These are phyloP conservation scores for Neurospora sp. DNA, from an alignment of 495 filamentous ascomycete genomes.

Conservation along the genomic window DNA sequence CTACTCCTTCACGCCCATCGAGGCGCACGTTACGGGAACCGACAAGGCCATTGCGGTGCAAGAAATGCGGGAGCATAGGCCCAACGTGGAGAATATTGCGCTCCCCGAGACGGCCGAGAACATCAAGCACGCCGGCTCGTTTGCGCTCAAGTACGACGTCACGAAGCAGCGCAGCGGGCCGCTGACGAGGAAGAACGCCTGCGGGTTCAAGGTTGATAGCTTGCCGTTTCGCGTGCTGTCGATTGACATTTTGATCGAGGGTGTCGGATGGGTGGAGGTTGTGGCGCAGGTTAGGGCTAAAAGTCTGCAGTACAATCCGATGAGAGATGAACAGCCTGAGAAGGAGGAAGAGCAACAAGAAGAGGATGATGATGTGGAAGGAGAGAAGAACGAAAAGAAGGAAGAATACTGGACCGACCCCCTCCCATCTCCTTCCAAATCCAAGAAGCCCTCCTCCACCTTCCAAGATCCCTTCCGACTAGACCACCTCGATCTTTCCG, in stretches of 20 bases:
- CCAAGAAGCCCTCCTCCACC: background rate
- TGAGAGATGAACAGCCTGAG: background rate
- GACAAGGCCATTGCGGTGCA: slow-evolving; percentile 65
- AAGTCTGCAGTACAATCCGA: slow-evolving; percentile 14
- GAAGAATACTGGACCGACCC: background rate
- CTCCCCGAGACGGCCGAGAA: slow-evolving; percentile 43
- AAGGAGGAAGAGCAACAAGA: background rate
- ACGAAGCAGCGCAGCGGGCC: slow-evolving; percentile 60
- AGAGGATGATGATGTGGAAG: background rate
- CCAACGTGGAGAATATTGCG: slow-evolving; percentile 49
- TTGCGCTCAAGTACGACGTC: slow-evolving; percentile 67
- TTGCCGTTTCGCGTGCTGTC: slow-evolving; percentile 72
- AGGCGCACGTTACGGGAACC: slow-evolving; percentile 63
- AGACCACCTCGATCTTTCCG: slow-evolving; percentile 3
- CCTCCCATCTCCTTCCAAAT: background rate
- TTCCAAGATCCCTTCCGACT: background rate
- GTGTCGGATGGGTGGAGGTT: slow-evolving; percentile 88
- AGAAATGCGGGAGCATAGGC: slow-evolving; percentile 36
- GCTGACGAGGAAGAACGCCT: slow-evolving; percentile 40
- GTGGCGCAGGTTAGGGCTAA: slow-evolving; percentile 64
- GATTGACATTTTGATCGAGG: slow-evolving; percentile 80
- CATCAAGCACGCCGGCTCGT: slow-evolving; percentile 59
- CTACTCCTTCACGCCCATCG: slow-evolving; percentile 68
- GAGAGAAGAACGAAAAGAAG: background rate
- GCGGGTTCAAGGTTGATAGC: slow-evolving; percentile 40